Evolutionary conservation across 1,284 basidiomycete species (phyloP), one percentile per base, ranked within the genome.

Genomic region (Lentinula novae-zelandiae): DNA sequence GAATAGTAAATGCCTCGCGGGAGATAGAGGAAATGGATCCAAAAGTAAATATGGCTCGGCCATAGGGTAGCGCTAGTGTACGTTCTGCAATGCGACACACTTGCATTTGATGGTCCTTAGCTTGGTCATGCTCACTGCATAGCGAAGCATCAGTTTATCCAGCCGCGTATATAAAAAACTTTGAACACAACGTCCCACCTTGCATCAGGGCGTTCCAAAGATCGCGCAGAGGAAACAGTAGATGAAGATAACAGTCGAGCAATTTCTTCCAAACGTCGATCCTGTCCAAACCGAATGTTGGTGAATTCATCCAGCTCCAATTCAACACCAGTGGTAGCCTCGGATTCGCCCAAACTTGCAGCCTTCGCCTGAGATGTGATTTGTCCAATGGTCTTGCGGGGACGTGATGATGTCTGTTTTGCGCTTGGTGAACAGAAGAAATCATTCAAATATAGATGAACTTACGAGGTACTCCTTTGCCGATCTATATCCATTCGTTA

Each of bases 21-120:
- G 86, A 87, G 34, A 90, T 85, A 0, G 83, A 84, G 13, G 83
- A 75, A 10, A 89, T 82, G 0, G 90, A 88, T 4, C 89, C 91
- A 71, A 91, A 96, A 1, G 88, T 92, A 71, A 93, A 95, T 79
- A 96, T 87, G 0, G 91, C 93, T 63, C 92, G 82, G 2, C 95
- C 95, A 63, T 94, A 84, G 0, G 94, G 88, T 40, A 96, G 77
- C 1, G 95, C 87, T 34, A 96, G 78, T 0, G 94, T 97, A 52
- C 95, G 82, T 69, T 93, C 90, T 15, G 92, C 88, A 38, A 96
- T 84, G 22, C 89, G 84, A 49, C 89, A 75, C 4, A 92, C 89
- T 62, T 92, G 85, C 56, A 81, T 82, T 67, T 96, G 92, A 50
- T 95, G 89, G 66, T 94, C 92, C 67, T 88, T 87, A 9, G 83